Evolutionary conservation across 257 asterid species (phyloP), one percentile per base, ranked within the genome.

Genomic region (Eustoma russellianum): DNA sequence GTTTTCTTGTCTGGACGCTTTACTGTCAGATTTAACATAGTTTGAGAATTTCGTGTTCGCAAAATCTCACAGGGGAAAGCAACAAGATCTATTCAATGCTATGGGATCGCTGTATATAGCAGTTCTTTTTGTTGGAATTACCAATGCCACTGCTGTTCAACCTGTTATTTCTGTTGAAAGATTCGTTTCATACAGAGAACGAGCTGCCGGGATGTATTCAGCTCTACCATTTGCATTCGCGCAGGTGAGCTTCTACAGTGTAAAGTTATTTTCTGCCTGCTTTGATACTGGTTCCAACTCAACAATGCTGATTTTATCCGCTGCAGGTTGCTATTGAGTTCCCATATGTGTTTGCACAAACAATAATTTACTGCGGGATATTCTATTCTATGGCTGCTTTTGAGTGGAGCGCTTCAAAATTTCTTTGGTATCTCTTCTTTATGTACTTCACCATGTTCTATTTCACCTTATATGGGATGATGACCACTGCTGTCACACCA

Each of bases 131-230:
- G 54, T 89, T 60, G 97, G 97, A 62, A 56, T 85, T 54, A 89
- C 97, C 50, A 89, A 89, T 61, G 85, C 73, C 67, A 76, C 96
- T 59, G 87, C 97, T 35, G 97, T 81, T 64, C 97, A 89, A 72
- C 97, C 97, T 9, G 95, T 89, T 65, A 87, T 89, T 54, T 83
- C 95, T 16, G 93, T 89, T 53, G 97, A 89, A 83, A 74, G 97
- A 77, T 80, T 74, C 47, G 97, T 89, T 62, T 89, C 95, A 9
- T 89, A 89, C 49, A 73, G 95, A 73, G 97, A 89, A 59, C 76
- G 97, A 52, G 97, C 94, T 51, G 97, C 95, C 2, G 95, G 97
- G 70, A 89, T 85, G 81, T 89, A 89, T 71, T 89, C 97, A 40
- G 95, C 97, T 55, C 60, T 83, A 63, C 88, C 94, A 14, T 86